Evolutionary conservation across 2,329 filamentous ascomycete species (phyloP), one percentile per base, ranked within the genome.

Genomic region (Penicillium sp.): DNA sequence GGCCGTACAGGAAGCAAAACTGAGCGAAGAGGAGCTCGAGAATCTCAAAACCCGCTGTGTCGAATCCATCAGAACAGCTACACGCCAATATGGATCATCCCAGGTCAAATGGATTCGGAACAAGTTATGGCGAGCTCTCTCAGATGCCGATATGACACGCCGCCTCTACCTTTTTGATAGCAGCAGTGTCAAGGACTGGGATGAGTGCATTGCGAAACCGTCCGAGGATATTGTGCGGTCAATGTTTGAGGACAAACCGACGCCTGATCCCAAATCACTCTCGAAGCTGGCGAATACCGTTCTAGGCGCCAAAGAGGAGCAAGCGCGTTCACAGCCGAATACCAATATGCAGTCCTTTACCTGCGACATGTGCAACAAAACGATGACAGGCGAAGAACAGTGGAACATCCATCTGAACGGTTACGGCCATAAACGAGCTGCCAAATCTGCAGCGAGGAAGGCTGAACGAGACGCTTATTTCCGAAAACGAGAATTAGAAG

Each of bases 71-170:
- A 90, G 95, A 68, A 81, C 83, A 5, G 89, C 89, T 2, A 99
- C 92, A 0, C 82, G 90, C 9, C 90, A 92, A 60, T 99, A 99
- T 66, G 89, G 92, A 2, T 88, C 85, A 54, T 84, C 87, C 7
- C 94, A 99, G 69, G 76, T 89, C 16, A 83, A 86, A 52, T 99
- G 92, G 90, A 95, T 97, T 49, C 82, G 87, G 14, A 82, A 87
- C 60, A 95, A 95, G 66, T 80, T 95, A 24, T 80, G 94, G 38
- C 84, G 86, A 9, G 83, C 85, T 1, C 74, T 94, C 25, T 77
- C 75, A 33, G 79, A 82, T 16, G 77, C 81, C 31, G 77, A 73
- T 2, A 72, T 78, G 14, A 71, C 76, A 45, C 70, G 81, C 20
- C 82, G 76, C 31, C 75, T 96, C 1, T 97, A 89, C 67, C 73